Conservation (phyloP, 306 rosid genomes). For the Cucurbita ficifolia region DNA sequence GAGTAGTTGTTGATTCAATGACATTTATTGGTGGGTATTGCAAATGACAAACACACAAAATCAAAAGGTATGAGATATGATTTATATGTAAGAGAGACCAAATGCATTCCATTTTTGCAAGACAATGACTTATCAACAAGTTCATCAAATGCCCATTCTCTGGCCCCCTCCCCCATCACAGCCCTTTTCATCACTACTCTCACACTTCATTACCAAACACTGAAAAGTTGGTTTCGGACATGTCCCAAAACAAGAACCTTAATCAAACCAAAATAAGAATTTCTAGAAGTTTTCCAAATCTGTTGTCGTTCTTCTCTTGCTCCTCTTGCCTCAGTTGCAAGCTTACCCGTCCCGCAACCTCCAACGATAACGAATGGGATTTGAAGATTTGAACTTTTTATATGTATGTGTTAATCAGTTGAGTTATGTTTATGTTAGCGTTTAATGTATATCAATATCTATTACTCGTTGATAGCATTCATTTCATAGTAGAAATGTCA, state of each 20-base stretch:
- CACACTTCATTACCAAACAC: background rate
- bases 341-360: too few species aligned
- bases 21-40: background rate
- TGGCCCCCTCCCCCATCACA: background rate
- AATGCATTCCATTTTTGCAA: slow-evolving; percentile 2
- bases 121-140: background rate
- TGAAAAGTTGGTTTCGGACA: background rate
- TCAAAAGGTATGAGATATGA: background rate
- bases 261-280: background rate
- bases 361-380: too few species aligned
- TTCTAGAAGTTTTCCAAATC: background rate
- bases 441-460: too few species aligned
- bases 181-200: background rate
- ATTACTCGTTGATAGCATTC: too few species aligned
- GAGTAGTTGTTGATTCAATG: background rate
- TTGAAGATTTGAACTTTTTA: too few species aligned
- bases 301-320: background rate
- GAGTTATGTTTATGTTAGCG: too few species aligned
- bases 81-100: background rate
- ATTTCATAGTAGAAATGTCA: too few species aligned
- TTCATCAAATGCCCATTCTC: background rate
- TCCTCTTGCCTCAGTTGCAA: too few species aligned
- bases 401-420: too few species aligned
- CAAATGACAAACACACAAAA: background rate
- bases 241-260: background rate